These are phyloP conservation scores for Microcyclosporella mali DNA, from an alignment of 2,329 filamentous ascomycete genomes.

Conservation along the genomic window DNA sequence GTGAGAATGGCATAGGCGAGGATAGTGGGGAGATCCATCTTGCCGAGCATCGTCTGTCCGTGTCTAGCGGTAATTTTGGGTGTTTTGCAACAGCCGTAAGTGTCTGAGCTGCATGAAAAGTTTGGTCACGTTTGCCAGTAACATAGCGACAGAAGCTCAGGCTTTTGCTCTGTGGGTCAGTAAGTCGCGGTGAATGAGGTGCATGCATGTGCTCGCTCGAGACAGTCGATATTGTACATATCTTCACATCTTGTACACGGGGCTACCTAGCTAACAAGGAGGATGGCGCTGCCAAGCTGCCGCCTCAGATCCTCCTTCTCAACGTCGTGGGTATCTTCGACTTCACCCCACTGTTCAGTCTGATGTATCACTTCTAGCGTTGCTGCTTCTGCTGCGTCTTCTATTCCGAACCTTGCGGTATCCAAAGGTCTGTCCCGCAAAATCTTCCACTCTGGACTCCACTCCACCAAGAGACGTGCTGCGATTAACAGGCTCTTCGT, in stretches of 20 bases:
- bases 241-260: not conserved
- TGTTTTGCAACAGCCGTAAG: too few species aligned
- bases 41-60: too few species aligned
- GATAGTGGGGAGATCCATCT: too few species aligned
- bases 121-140: too few species aligned
- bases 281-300: slow-evolving; percentile 79
- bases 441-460: slow-evolving; percentile 67
- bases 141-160: too few species aligned
- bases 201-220: too few species aligned
- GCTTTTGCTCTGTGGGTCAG: too few species aligned
- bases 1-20: too few species aligned
- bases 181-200: too few species aligned
- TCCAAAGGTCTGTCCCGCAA: slow-evolving; percentile 38
- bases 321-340: slow-evolving; percentile 97
- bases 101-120: too few species aligned
- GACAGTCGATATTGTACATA: slow-evolving; percentile 7
- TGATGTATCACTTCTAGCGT: slow-evolving; percentile 88
- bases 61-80: too few species aligned
- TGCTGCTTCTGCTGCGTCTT: slow-evolving; percentile 70
- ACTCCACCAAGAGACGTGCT: slow-evolving; percentile 72
- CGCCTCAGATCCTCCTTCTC: slow-evolving; percentile 81
- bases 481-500: slow-evolving; percentile 81
- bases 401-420: slow-evolving; percentile 61
- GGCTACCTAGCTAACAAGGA: slow-evolving; percentile 55
- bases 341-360: slow-evolving; percentile 86